Base-by-base conservation (phyloP, 2,329 filamentous ascomycete genomes). In the Tolypocladium pustulatum region DNA sequence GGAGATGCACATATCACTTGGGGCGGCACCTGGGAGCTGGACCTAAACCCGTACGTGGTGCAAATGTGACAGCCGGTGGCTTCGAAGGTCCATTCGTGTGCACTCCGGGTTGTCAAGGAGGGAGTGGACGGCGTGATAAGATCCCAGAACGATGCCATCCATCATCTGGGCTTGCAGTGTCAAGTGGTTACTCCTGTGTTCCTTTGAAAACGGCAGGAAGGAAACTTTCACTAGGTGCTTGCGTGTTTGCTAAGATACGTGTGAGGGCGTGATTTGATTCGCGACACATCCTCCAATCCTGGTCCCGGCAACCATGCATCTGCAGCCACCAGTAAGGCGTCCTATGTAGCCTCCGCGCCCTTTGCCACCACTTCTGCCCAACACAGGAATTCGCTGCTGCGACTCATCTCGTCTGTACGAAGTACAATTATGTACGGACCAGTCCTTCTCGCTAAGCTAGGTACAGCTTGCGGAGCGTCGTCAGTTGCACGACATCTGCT, bases 201-300 rank as follows among this genome's bases (percentile, higher is more conserved):
- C n/a, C n/a, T n/a, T n/a, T n/a, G n/a, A n/a, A n/a, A n/a, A n/a
- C n/a, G n/a, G n/a, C n/a, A n/a, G n/a, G n/a, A n/a, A n/a, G n/a
- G n/a, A n/a, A n/a, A n/a, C 46, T 32, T 51, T 30, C 27, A 20
- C 27, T 30, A 17, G 27, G 15, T 20, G 15, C 46, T n/a, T 27
- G 25, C 25, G 27, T 0, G 46, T 22, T 17, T 52, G 41, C 27
- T 32, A 40, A 22, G 20, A 59, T 59, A 59, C 58, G 58, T 59
- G 58, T 36, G 58, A 34, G 7, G 49, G 58, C 55, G 37, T 59
- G 58, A 59, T 59, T 59, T 57, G 58, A 37, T 34, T 57, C 54
- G 40, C 22, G 36, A 7, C 37, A n/a, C 32, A 20, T 46, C 30
- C 25, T 52, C n/a, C 27, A 20, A 34, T 54, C 27, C 15, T 25